Conservation (phyloP, 495 filamentous ascomycete genomes). For the Penicillium subrubescens region DNA sequence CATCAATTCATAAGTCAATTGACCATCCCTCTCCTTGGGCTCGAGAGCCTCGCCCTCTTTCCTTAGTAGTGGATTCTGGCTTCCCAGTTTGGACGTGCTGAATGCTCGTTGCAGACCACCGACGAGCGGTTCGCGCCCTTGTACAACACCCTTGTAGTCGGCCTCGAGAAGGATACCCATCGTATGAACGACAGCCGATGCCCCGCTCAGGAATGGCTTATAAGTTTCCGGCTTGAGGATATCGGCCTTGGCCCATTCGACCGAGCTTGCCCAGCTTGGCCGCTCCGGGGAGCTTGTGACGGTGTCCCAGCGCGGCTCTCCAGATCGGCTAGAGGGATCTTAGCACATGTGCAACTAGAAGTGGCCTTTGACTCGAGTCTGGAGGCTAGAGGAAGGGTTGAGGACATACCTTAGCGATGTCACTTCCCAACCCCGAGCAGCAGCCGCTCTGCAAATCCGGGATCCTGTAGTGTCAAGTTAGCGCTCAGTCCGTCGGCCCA, state of each 20-base stretch:
- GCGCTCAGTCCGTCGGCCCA: slow-evolving; percentile 1
- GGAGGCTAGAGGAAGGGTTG: neutral
- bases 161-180: slow-evolving; percentile 98
- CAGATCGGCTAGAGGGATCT: slow-evolving; percentile 68
- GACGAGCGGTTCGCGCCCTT: slow-evolving; percentile 75
- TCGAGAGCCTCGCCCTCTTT: slow-evolving; percentile 58
- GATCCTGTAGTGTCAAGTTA: slow-evolving; percentile 55
- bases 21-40: slow-evolving; percentile 66
- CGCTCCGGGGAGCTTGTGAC: slow-evolving; percentile 72
- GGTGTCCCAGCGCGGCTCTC: slow-evolving; percentile 79
- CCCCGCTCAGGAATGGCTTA: slow-evolving; percentile 65
- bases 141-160: slow-evolving; percentile 92
- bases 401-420: slow-evolving; percentile 77
- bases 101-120: slow-evolving; percentile 78
- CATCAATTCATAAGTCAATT: slow-evolving; percentile 97
- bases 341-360: slow-evolving; percentile 6
- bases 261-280: slow-evolving; percentile 77
- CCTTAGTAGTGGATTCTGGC: slow-evolving; percentile 66
- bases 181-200: slow-evolving; percentile 84
- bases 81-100: slow-evolving; percentile 61
- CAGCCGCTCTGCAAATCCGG: slow-evolving; percentile 87
- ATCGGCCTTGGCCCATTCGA: slow-evolving; percentile 86
- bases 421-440: slow-evolving; percentile 81
- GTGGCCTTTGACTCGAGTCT: neutral
- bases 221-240: slow-evolving; percentile 81